Evolutionary conservation across 139 green algal genomes (phyloP).

Genomic region (Coelastrella sp.): DNA sequence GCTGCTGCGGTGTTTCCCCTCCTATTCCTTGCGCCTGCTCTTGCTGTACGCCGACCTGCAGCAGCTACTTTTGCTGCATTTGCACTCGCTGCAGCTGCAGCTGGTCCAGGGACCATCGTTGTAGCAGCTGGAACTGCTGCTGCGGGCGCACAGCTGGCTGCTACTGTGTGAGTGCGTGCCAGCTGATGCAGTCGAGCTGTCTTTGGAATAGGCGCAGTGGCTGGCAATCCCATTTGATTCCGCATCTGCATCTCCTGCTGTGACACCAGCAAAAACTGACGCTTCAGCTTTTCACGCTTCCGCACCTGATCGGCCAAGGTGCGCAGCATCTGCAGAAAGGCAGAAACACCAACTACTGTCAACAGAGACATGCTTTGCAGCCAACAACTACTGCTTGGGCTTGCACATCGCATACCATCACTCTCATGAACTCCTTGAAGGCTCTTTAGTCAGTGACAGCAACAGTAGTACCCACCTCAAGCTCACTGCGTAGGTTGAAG

Average conservation of each 20-base stretch:
- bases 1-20: not conserved
- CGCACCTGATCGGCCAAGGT: conserved; percentile 68
- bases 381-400: no score
- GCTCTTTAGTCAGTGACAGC: not conserved
- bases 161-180: not conserved
- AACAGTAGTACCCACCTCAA: conserved; percentile 55
- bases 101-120: no score
- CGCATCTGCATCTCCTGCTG: conserved; percentile 49
- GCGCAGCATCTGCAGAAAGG: conserved; percentile 64
- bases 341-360: not conserved
- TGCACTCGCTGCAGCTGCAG: not conserved
- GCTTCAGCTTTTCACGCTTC: conserved; percentile 71
- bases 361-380: no score
- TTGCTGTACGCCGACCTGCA: not conserved
- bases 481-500: conserved; percentile 51
- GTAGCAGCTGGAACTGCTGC: conserved; percentile 16
- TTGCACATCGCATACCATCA: no score
- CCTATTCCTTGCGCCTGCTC: not conserved
- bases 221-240: conserved; percentile 9
- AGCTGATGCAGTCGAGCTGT: not conserved
- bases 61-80: not conserved
- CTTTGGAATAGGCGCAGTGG: not conserved
- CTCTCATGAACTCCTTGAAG: not conserved
- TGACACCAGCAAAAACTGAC: conserved; percentile 62
- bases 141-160: no score